phyloP scores from a whole-genome alignment of 768 basidiomycete species.

The Nidularia pulvinata region DNA sequence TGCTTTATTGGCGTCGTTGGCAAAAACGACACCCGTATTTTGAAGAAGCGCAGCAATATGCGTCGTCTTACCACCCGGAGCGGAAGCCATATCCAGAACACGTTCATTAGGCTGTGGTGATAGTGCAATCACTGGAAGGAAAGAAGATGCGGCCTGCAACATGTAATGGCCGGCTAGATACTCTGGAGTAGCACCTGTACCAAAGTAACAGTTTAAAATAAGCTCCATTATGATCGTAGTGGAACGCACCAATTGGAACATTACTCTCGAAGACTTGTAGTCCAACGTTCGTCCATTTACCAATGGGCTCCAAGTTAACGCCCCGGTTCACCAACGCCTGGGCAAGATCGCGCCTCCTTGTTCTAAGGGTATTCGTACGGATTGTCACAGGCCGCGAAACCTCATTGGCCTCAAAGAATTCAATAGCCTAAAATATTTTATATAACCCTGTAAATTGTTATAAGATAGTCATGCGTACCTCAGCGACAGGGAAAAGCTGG shows the following conservation, averaged over 20 bases:
- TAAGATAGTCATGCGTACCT: conserved; percentile 49
- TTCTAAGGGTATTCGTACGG: conserved; percentile 94
- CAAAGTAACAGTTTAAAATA: neutral
- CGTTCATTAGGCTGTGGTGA: conserved; percentile 92
- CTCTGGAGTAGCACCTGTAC: conserved; percentile 89
- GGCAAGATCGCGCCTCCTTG: conserved; percentile 91
- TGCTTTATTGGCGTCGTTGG: conserved; percentile 94
- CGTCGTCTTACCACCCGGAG: conserved; percentile 97
- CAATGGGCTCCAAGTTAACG: conserved; percentile 97
- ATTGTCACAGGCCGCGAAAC: conserved; percentile 96
- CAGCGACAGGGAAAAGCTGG: conserved; percentile 88
- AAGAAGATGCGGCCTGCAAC: conserved; percentile 98
- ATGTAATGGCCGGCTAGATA: conserved; percentile 99
- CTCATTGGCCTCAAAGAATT: conserved; percentile 99
- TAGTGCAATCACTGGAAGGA: conserved; percentile 98
- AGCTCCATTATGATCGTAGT: neutral
- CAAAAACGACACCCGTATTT: conserved; percentile 97
- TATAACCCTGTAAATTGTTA: neutral
- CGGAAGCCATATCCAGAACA: conserved; percentile 97
- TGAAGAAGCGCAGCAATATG: conserved; percentile 97
- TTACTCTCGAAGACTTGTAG: conserved; percentile 97
- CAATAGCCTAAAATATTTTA: conserved; percentile 69
- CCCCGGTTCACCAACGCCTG: conserved; percentile 94
- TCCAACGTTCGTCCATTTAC: conserved; percentile 99
- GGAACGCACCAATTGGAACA: conserved; percentile 80